phyloP scores from a whole-genome alignment of 805 yeast genomes.

The Ogataea wickerhamii region DNA sequence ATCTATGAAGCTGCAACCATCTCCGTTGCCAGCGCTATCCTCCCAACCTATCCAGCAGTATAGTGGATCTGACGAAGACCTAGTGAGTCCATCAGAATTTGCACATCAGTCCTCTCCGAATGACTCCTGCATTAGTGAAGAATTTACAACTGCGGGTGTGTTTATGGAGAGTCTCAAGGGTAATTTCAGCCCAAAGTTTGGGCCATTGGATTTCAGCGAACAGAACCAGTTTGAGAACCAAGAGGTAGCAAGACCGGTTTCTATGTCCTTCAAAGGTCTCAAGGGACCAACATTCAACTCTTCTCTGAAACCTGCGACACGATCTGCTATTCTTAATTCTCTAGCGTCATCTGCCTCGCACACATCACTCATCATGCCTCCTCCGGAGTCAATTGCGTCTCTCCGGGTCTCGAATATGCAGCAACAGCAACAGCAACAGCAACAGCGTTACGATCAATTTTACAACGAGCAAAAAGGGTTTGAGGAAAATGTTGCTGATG shows the following conservation, averaged over 20 bases:
- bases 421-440: too few relatives aligned
- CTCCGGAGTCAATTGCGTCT: constrained; percentile 16
- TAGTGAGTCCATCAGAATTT: background rate
- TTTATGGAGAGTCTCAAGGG: background rate
- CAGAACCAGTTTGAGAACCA: background rate
- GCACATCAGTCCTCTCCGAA: background rate
- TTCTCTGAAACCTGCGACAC: constrained; percentile 24
- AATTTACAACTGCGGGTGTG: background rate
- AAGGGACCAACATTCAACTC: constrained; percentile 53
- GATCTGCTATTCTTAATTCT: constrained; percentile 29
- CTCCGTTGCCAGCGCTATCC: background rate
- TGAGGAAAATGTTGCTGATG: constrained; percentile 20
- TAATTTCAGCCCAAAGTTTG: too few relatives aligned
- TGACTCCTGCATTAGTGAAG: background rate
- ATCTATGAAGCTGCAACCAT: background rate
- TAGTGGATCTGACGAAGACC: too few relatives aligned
- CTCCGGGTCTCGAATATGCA: background rate
- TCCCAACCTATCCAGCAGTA: too few relatives aligned
- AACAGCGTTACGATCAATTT: constrained; percentile 3
- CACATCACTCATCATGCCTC: constrained; percentile 15
- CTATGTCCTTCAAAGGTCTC: constrained; percentile 59
- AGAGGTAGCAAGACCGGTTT: constrained; percentile 28
- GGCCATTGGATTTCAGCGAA: background rate
- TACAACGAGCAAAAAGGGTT: constrained; percentile 18
- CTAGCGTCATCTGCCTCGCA: constrained; percentile 34